phyloP scores from a whole-genome alignment of 108 stramenopile genomes.

The Fragilaria crotonensis region DNA sequence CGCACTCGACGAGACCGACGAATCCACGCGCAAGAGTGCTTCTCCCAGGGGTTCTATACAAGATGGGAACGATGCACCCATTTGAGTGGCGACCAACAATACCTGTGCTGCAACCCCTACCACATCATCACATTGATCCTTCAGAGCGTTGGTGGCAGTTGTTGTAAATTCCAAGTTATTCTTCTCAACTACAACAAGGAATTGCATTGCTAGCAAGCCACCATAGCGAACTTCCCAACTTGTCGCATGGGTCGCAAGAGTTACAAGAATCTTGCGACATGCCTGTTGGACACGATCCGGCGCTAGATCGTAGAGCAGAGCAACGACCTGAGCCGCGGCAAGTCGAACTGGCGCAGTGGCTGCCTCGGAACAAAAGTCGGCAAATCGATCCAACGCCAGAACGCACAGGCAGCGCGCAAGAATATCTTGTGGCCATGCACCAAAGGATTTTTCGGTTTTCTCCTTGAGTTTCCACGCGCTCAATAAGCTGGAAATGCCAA shows the following conservation, averaged over 20 bases:
- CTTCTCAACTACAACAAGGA: slow-evolving; percentile 41
- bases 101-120: slow-evolving; percentile 59
- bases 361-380: slow-evolving; percentile 34
- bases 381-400: slow-evolving; percentile 76
- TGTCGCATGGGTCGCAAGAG: slow-evolving; percentile 14
- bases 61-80: background rate
- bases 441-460: slow-evolving; percentile 20
- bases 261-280: slow-evolving; percentile 23
- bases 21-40: slow-evolving; percentile 16
- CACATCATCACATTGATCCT: slow-evolving; percentile 66
- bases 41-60: background rate
- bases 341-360: slow-evolving; percentile 73
- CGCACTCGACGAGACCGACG: slow-evolving; percentile 4
- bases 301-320: slow-evolving; percentile 44
- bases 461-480: slow-evolving; percentile 48
- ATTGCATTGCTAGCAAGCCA: slow-evolving; percentile 55
- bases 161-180: too few relatives aligned
- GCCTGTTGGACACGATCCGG: slow-evolving; percentile 19
- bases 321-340: slow-evolving; percentile 70
- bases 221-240: slow-evolving; percentile 78
- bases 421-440: slow-evolving; percentile 78
- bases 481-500: slow-evolving; percentile 65
- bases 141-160: too few relatives aligned
- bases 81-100: slow-evolving; percentile 4
- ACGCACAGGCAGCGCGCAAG: slow-evolving; percentile 63